Percentiles rank a stretch among this genome's conserved stretches.
Evolutionary conservation across 2,329 filamentous ascomycete genomes (phyloP).

Genomic region (Gyromitra esculenta): DNA sequence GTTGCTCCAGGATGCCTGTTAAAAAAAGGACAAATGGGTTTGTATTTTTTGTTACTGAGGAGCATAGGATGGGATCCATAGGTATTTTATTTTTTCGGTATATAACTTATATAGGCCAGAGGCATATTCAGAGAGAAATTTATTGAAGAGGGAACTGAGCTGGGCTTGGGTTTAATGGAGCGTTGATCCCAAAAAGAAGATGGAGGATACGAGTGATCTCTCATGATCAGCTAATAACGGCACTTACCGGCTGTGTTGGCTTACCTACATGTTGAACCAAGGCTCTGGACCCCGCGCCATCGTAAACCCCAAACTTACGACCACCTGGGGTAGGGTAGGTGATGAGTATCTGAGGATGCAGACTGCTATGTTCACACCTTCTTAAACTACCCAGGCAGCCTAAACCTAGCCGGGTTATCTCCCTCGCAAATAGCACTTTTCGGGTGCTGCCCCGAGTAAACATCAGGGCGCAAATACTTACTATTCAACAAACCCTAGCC

Average conservation of each 20-base stretch:
- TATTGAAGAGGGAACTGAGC: not conserved
- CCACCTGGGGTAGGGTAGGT: no score
- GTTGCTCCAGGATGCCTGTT: not conserved
- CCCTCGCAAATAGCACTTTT: no score
- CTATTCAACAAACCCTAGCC: not conserved
- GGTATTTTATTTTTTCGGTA: slow-evolving; percentile 2
- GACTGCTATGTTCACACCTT: no score
- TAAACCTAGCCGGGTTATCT: no score
- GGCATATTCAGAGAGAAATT: not conserved
- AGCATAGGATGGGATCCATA: not conserved
- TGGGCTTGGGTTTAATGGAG: no score
- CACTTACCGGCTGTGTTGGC: not conserved
- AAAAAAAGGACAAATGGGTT: slow-evolving; percentile 5
- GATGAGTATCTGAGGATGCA: no score
- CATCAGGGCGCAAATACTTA: not conserved
- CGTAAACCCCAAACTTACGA: not conserved
- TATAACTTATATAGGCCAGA: slow-evolving; percentile 3
- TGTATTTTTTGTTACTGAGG: slow-evolving; percentile 1
- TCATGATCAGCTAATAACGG: not conserved
- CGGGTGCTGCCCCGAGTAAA: not conserved
- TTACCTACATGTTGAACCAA: not conserved
- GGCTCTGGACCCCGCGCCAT: not conserved
- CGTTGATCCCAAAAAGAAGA: not conserved
- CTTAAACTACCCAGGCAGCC: no score
- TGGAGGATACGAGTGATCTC: slow-evolving; percentile 7